Evolutionary conservation across 352 stramenopile genomes (phyloP), one percentile per base, ranked within the genome.

Genomic region (Globisporangium paddicum): DNA sequence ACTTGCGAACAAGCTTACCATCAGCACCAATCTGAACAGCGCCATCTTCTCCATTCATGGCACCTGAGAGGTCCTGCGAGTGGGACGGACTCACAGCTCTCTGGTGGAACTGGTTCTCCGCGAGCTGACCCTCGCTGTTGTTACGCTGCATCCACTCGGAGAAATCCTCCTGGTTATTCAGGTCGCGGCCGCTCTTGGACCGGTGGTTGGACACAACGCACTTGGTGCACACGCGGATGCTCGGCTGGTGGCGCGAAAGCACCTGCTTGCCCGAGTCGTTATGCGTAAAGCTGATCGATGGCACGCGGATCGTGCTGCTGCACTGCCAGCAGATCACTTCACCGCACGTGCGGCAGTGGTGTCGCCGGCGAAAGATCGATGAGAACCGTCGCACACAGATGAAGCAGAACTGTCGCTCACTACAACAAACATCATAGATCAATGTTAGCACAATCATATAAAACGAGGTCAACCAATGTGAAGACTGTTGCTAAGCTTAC

Each of bases 261-360:
- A 89, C 82, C 55, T 89, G 82, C 52, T 86, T 90, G 42, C 83
- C 83, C 32, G 79, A 82, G 45, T 90, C 83, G 53, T 87, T 91
- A 60, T 93, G 80, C 35, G 83, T 86, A 50, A 93, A 93, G 62
- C 82, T 93, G 64, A 91, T 90, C 10, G 83, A 90, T 26, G 86
- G 79, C 19, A 93, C 86, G 18, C 80, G 80, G 25, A 95, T 90
- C 49, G 85, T 92, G 53, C 78, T 88, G 58, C 83, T 93, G 62
- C 86, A 95, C 21, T 90, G 79, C 77, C 82, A 93, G 64, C 87
- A 96, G 53, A 96, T 93, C 37, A 96, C 79, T 72, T 93, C 83
- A 7, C 87, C 87, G 47, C 87, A 96, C 30, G 81, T 90, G 42
- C 87, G 85, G 62, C 87, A 96, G 58, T 96, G 87, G 56, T 96